Base-by-base conservation (phyloP, 2,329 filamentous ascomycete genomes). In the Apiospora marii region DNA sequence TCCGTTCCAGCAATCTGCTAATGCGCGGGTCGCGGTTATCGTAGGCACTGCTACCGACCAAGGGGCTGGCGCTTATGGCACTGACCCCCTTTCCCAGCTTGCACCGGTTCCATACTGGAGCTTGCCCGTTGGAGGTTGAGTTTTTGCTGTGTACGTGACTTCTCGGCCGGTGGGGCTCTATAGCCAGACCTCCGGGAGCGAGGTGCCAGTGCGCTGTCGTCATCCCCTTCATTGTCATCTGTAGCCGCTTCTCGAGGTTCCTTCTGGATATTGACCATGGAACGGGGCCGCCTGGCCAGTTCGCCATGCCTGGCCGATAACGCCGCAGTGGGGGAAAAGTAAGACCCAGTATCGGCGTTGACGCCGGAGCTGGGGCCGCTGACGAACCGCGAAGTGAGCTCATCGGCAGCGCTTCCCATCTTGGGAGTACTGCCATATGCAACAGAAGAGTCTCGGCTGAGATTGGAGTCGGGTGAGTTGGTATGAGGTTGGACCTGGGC, bases 91-190 rank as follows among this genome's bases (percentile, higher is more conserved):
- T 77, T 78, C 13, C 77, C 69, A 79, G 84, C 74, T 82, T 91
- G 88, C 43, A 88, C 84, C 0, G 90, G 90, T 76, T 94, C 92
- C 68, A 94, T 91, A 75, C 89, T 90, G 4, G 92, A 93, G 78
- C 91, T 93, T 43, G 92, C 92, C 49, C 92, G 88, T 78, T 94
- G 92, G 1, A 94, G 86, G 82, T 93, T 92, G 19, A 94, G 85
- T 78, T 94, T 94, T 80, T 94, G 92, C 81, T 94, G 92, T 0
- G 92, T 93, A 19, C 92, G 87, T 71, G 91, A 93, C 75, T 89
- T 87, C 73, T 90, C 87, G 0, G 87, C 86, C 0, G 85, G 81
- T 0, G 83, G 83, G 1, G 82, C 82, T 24, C 77, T 85, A 74
- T 76, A 82, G 74, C 46, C 83, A 74, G 83, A 81, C 76, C 77